Percentiles rank a stretch among this genome's conserved stretches.
phyloP scores from a whole-genome alignment of 2,329 filamentous ascomycete species.

The Sporothrix humicola region DNA sequence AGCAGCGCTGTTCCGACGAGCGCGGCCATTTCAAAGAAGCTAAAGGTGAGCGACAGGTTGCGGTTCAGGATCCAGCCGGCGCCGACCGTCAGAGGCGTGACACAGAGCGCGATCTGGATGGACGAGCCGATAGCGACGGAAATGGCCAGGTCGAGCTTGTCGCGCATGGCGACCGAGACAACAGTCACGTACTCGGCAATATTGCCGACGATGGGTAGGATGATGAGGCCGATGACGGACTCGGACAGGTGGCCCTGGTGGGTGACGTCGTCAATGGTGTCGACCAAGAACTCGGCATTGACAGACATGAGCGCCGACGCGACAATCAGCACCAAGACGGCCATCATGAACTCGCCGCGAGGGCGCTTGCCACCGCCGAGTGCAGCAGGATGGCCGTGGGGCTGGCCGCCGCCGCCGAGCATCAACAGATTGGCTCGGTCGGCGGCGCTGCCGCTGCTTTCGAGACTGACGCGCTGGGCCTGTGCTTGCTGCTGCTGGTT shows the following conservation, averaged over 20 bases:
- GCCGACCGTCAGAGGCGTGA: conserved; percentile 79
- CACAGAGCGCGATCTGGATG: conserved; percentile 80
- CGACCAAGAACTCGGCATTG: conserved; percentile 79
- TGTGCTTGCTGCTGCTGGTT: conserved; percentile 22
- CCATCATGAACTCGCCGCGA: conserved; percentile 44
- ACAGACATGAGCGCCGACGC: conserved; percentile 75
- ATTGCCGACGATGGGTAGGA: conserved; percentile 80
- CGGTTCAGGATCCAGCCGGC: conserved; percentile 76
- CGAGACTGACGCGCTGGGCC: conserved; percentile 17
- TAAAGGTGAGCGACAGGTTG: conserved; percentile 79
- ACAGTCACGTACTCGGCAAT: conserved; percentile 83
- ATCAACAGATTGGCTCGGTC: background rate
- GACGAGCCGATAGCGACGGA: conserved; percentile 81
- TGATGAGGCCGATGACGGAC: conserved; percentile 78
- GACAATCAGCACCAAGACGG: conserved; percentile 63
- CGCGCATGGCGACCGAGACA: conserved; percentile 76
- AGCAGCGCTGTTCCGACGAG: conserved; percentile 83
- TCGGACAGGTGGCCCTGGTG: conserved; percentile 64
- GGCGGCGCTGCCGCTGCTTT: background rate
- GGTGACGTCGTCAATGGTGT: conserved; percentile 72
- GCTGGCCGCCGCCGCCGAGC: conserved; percentile 1
- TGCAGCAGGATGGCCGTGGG: background rate
- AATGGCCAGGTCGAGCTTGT: conserved; percentile 78
- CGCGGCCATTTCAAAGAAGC: conserved; percentile 84
- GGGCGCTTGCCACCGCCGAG: conserved; percentile 43